Evolutionary conservation across 148 eudicot species (phyloP), one percentile per base, ranked within the genome.

Genomic region (Nepenthes mirabilis): DNA sequence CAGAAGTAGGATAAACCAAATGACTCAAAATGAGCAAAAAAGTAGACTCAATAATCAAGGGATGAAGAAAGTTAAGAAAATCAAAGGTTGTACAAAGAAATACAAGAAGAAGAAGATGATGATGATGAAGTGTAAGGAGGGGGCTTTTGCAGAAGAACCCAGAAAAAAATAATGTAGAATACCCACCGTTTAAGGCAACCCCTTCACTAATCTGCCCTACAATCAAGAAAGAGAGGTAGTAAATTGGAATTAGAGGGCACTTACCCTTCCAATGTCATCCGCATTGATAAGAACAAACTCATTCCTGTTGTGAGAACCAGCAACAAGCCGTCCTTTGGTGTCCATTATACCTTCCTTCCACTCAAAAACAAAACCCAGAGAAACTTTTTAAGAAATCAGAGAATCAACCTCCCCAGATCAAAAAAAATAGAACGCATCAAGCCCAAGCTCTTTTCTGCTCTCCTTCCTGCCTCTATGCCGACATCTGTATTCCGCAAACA

Each of bases 231-330:
- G 6, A 2, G 52, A 49, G 11, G 52, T 5, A 11, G 11, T n/a
- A 5, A 11, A 3, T 2, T 6, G 14, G 2, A 11, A 49, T 10
- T 49, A 6, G 11, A 12, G 13, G 52, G 52, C 52, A 62, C 81
- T 72, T 62, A 83, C 88, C 64, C 79, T 68, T 64, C 85, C 85
- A 78, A 80, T 72, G n/a, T 83, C 90, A 69, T 84, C 90, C 57
- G 90, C 90, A 81, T 84, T 78, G 80, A 84, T 84, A 34, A 84
- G 72, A 52, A 81, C 83, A 68, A 84, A 81, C 74, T 84, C 90
- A 66, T 84, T 84, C 67, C 90, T 72, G 52, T 84, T 84, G 58
- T 84, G 90, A 60, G 90, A 84, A 70, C 90, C 90, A 34, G 90
- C 90, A 65, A 84, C 68, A 55, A 81, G 81, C 56, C 90, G 72